A percentile compares a stretch with the other conserved stretches of the same genome.
Evolutionary conservation across 2,329 filamentous ascomycete genomes (phyloP).

Genomic region (Basipetospora chlamydospora): DNA sequence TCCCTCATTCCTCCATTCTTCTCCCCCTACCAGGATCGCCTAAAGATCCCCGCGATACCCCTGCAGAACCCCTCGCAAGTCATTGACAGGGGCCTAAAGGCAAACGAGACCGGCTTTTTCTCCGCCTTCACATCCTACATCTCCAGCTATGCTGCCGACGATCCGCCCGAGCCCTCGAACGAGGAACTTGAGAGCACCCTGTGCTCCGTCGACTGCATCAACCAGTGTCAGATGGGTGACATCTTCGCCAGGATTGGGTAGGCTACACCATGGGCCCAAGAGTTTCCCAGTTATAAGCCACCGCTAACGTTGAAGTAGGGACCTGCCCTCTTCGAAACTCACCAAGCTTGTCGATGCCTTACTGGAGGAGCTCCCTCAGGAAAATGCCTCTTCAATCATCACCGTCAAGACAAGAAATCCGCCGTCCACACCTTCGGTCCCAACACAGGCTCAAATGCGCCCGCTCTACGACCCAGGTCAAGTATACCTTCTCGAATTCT

Average conservation of each 20-base stretch:
- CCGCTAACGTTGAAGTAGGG: too few species aligned
- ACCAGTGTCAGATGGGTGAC: constrained; percentile 70
- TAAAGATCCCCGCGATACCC: constrained; percentile 58
- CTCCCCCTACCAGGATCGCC: constrained; percentile 24
- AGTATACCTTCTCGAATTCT: constrained; percentile 83
- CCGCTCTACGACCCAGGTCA: constrained; percentile 71
- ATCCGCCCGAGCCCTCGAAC: constrained; percentile 92
- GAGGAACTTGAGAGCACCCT: constrained; percentile 94
- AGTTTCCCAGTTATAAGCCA: too few species aligned
- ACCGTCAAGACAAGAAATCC: constrained; percentile 78
- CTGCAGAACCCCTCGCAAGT: constrained; percentile 84
- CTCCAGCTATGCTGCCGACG: constrained; percentile 96
- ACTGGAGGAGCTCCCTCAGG: constrained; percentile 74
- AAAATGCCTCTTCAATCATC: constrained; percentile 62
- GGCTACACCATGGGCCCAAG: constrained; percentile 19
- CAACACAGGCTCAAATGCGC: constrained; percentile 35
- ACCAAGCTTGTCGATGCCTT: constrained; percentile 47
- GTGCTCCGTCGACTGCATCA: constrained; percentile 86
- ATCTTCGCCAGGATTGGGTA: constrained; percentile 74
- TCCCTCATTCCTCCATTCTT: constrained; percentile 79
- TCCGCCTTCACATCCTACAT: constrained; percentile 94
- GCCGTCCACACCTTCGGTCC: constrained; percentile 43
- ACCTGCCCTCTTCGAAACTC: too few species aligned
- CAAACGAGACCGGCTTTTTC: constrained; percentile 72
- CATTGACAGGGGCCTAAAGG: constrained; percentile 71